These are phyloP conservation scores for Castanospermum australe DNA, from an alignment of 306 rosid species.

Conservation along the genomic window DNA sequence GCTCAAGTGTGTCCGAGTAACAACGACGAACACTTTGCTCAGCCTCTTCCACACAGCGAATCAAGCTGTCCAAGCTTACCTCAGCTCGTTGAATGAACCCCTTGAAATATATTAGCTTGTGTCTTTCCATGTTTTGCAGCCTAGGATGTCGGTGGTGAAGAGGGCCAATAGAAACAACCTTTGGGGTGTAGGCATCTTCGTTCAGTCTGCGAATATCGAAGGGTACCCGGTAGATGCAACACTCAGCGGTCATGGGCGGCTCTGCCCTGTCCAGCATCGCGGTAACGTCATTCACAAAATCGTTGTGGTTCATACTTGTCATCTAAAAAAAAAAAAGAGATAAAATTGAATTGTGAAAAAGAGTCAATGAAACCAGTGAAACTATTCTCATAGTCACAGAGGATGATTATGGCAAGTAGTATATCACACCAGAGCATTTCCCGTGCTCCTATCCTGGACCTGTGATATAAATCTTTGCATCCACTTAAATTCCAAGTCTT, in stretches of 20 bases:
- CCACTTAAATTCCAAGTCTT: too few species aligned
- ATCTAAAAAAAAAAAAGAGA: background rate
- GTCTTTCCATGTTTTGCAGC: constrained; percentile 21
- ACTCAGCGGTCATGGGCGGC: background rate
- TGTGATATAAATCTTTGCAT: too few species aligned
- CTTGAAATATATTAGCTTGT: constrained; percentile 24
- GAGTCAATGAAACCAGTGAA: background rate
- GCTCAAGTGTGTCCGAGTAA: background rate
- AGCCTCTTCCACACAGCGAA: background rate
- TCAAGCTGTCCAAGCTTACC: background rate
- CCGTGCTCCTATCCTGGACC: too few species aligned
- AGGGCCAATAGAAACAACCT: constrained; percentile 41
- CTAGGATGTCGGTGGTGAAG: background rate
- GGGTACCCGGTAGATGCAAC: constrained; percentile 39
- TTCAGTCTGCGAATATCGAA: constrained; percentile 15
- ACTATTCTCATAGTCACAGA: too few species aligned
- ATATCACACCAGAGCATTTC: too few species aligned
- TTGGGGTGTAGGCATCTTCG: constrained; percentile 36
- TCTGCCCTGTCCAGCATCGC: background rate
- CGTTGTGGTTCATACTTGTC: background rate
- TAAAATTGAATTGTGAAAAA: background rate
- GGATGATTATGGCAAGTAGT: too few species aligned
- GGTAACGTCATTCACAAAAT: background rate
- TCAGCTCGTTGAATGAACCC: background rate
- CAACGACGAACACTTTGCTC: background rate